phyloP scores from a whole-genome alignment of 352 stramenopile species.

The Pythium guiyangense region DNA sequence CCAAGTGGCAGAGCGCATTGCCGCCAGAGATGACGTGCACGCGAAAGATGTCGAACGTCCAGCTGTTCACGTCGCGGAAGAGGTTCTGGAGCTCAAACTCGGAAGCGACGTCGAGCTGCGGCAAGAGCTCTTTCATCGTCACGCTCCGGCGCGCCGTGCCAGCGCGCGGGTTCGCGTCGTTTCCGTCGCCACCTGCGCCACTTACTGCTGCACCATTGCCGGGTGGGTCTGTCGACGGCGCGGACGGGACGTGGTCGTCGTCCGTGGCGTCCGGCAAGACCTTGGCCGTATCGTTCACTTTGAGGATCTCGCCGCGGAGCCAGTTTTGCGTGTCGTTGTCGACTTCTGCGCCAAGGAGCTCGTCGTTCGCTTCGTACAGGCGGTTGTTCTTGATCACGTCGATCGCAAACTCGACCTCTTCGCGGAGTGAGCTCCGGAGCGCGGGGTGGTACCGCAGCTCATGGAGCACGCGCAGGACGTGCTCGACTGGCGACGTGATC shows the following conservation, averaged over 20 bases:
- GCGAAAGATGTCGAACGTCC: constrained; percentile 79
- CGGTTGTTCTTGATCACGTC: constrained; percentile 86
- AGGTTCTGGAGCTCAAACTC: constrained; percentile 73
- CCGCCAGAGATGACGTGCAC: constrained; percentile 60
- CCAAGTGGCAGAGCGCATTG: constrained; percentile 72
- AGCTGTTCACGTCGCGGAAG: constrained; percentile 43
- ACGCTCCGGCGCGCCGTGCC: constrained; percentile 17
- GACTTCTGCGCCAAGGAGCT: constrained; percentile 59
- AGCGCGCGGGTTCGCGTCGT: background rate
- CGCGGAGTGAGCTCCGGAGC: constrained; percentile 38
- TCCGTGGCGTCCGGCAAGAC: constrained; percentile 44
- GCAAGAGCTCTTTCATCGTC: constrained; percentile 65
- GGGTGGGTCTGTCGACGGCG: background rate
- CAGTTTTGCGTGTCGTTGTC: constrained; percentile 84
- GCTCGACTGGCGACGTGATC: constrained; percentile 77
- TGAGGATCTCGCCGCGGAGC: constrained; percentile 73
- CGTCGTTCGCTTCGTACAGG: constrained; percentile 77
- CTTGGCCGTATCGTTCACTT: constrained; percentile 61
- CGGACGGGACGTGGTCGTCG: constrained; percentile 12
- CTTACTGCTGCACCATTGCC: constrained; percentile 5
- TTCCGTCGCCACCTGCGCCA: background rate
- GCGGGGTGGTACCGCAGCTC: constrained; percentile 78
- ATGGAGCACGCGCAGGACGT: constrained; percentile 66
- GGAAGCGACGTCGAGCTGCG: constrained; percentile 45
- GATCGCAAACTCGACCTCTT: constrained; percentile 78